These are phyloP conservation scores for Schizosaccharomyces cryophilus DNA, from an alignment of 805 yeast genomes.

Conservation along the genomic window DNA sequence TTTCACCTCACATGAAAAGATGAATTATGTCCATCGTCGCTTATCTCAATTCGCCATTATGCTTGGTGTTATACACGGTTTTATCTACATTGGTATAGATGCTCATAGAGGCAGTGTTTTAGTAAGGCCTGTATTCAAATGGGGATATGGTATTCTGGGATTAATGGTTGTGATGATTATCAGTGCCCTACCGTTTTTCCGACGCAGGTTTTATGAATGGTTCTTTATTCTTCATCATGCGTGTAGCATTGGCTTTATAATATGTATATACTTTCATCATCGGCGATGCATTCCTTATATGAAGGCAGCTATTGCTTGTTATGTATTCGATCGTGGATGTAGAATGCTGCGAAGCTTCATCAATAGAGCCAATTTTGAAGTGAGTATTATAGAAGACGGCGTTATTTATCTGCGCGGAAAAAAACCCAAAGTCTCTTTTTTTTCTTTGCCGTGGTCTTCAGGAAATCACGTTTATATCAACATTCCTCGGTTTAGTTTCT, in stretches of 20 bases:
- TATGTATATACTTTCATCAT: background rate
- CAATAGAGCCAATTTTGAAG: background rate
- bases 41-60: background rate
- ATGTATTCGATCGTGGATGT: background rate
- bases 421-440: background rate
- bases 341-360: background rate
- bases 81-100: background rate
- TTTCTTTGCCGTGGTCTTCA: conserved; percentile 7
- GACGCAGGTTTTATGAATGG: background rate
- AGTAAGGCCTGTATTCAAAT: background rate
- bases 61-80: background rate
- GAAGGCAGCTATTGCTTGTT: background rate
- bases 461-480: conserved; percentile 9
- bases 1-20: background rate
- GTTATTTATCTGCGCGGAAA: background rate
- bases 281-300: background rate
- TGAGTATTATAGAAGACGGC: background rate
- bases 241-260: background rate
- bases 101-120: background rate
- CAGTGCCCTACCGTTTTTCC: background rate
- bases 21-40: background rate
- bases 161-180: background rate
- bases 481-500: conserved; percentile 7
- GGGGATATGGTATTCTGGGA: background rate
- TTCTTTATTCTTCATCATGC: background rate